phyloP scores from a whole-genome alignment of 108 stramenopile genomes.

The Licmophora abbreviata region DNA sequence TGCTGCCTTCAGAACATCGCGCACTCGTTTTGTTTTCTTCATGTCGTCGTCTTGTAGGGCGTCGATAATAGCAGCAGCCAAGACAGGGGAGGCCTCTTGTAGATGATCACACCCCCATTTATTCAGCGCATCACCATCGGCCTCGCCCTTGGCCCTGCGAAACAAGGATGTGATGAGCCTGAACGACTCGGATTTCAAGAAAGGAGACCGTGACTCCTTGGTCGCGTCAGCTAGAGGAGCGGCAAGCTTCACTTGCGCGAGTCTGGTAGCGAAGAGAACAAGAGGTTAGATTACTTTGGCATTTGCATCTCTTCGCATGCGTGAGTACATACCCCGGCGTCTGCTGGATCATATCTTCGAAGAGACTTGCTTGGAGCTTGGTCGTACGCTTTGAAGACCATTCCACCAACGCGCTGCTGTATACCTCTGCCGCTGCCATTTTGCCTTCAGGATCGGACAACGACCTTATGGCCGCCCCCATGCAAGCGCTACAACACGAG shows the following conservation, averaged over 20 bases:
- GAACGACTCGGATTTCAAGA: slow-evolving; percentile 58
- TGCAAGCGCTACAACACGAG: slow-evolving; percentile 45
- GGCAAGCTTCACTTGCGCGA: neutral
- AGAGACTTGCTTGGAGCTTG: slow-evolving; percentile 42
- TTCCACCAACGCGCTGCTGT: slow-evolving; percentile 34
- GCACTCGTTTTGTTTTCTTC: slow-evolving; percentile 40
- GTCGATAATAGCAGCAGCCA: slow-evolving; percentile 2
- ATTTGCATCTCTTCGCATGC: neutral
- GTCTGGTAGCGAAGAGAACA: slow-evolving; percentile 1
- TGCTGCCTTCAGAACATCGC: slow-evolving; percentile 30
- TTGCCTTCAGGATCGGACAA: slow-evolving; percentile 26
- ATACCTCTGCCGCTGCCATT: slow-evolving; percentile 22
- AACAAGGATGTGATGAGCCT: slow-evolving; percentile 35
- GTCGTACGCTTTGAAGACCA: slow-evolving; percentile 67
- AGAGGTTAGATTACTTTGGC: neutral
- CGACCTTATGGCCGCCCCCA: slow-evolving; percentile 38
- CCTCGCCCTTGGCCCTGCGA: neutral
- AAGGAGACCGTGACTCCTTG: slow-evolving; percentile 39
- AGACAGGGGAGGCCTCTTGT: neutral
- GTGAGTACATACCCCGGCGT: slow-evolving; percentile 16
- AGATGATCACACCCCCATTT: slow-evolving; percentile 9
- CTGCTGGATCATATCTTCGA: slow-evolving; percentile 56
- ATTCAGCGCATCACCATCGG: slow-evolving; percentile 4
- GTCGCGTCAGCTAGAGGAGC: slow-evolving; percentile 17
- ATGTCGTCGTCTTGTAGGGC: slow-evolving; percentile 42